Percentiles rank a stretch among this genome's conserved stretches.
Evolutionary conservation across 2,329 filamentous ascomycete species (phyloP).

Genomic region (Neofusicoccum kwambonambiense): DNA sequence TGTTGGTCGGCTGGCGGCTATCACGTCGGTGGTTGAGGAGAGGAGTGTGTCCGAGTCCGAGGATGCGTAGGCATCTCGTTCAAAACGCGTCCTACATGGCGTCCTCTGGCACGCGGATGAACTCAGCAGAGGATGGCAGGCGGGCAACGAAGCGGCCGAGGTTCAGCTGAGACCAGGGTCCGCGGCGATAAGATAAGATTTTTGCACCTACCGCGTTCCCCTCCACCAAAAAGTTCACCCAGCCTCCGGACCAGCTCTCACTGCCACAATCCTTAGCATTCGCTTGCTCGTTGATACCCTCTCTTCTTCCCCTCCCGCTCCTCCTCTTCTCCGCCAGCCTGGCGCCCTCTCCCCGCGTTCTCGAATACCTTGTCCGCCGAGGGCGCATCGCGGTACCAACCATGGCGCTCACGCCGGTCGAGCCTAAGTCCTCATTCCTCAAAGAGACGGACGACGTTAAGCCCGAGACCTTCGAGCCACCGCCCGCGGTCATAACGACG

Average conservation of each 20-base stretch:
- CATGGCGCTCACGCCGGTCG: slow-evolving; percentile 44
- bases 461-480: slow-evolving; percentile 39
- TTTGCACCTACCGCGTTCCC: not conserved
- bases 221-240: slow-evolving; percentile 6
- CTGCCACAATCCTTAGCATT: not conserved
- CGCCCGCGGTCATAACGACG: slow-evolving; percentile 52
- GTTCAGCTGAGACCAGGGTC: not conserved
- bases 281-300: not conserved
- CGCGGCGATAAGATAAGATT: slow-evolving; percentile 16
- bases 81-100: not conserved
- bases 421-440: slow-evolving; percentile 24
- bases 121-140: not conserved
- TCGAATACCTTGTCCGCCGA: slow-evolving; percentile 52
- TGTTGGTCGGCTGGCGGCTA: not conserved
- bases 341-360: slow-evolving; percentile 53
- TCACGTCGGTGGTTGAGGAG: too few species aligned
- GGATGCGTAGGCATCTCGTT: not conserved
- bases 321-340: slow-evolving; percentile 24
- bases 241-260: not conserved
- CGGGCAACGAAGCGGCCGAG: slow-evolving; percentile 4
- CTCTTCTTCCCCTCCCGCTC: not conserved
- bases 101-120: not conserved
- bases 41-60: too few species aligned
- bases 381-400: slow-evolving; percentile 40
- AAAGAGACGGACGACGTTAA: slow-evolving; percentile 17